These are phyloP conservation scores for Phytophthora quininea DNA, from an alignment of 352 stramenopile species.

Conservation along the genomic window DNA sequence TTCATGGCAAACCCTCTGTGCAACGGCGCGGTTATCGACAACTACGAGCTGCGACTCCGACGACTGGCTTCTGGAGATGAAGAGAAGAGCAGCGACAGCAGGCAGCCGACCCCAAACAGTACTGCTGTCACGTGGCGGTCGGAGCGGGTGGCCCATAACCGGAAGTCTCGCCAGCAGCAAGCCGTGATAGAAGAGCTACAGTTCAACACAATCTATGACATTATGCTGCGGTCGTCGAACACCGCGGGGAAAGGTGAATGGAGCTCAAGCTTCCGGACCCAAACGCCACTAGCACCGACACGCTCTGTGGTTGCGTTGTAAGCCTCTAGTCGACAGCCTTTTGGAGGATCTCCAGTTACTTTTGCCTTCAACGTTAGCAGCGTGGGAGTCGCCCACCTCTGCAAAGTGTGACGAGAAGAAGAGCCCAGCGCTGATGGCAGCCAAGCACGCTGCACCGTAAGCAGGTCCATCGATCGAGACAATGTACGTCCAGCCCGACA, in stretches of 20 bases:
- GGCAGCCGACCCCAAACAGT: conserved; percentile 4
- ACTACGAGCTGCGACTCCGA: conserved; percentile 71
- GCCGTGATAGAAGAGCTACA: conserved; percentile 56
- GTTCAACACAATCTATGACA: conserved; percentile 66
- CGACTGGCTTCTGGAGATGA: conserved; percentile 40
- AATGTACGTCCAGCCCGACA: conserved; percentile 83
- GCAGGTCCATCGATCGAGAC: conserved; percentile 72
- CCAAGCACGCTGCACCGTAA: conserved; percentile 69
- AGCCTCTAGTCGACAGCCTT: conserved; percentile 44
- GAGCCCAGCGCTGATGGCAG: conserved; percentile 55
- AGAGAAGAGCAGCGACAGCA: conserved; percentile 7
- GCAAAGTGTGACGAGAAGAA: conserved; percentile 75
- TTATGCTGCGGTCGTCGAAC: conserved; percentile 66
- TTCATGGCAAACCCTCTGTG: conserved; percentile 59
- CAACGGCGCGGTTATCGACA: conserved; percentile 64
- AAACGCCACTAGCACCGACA: conserved; percentile 44
- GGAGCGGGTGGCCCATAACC: conserved; percentile 48
- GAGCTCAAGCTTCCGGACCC: conserved; percentile 44
- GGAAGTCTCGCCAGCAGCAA: conserved; percentile 45
- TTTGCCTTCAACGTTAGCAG: conserved; percentile 20
- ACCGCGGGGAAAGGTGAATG: conserved; percentile 65
- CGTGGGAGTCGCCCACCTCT: conserved; percentile 35
- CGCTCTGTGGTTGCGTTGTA: conserved; percentile 16
- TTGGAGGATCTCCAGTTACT: conserved; percentile 17
- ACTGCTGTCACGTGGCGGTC: conserved; percentile 41